Base-by-base conservation (phyloP, 2,329 filamentous ascomycete genomes). In the Cyanodermella asteris region DNA sequence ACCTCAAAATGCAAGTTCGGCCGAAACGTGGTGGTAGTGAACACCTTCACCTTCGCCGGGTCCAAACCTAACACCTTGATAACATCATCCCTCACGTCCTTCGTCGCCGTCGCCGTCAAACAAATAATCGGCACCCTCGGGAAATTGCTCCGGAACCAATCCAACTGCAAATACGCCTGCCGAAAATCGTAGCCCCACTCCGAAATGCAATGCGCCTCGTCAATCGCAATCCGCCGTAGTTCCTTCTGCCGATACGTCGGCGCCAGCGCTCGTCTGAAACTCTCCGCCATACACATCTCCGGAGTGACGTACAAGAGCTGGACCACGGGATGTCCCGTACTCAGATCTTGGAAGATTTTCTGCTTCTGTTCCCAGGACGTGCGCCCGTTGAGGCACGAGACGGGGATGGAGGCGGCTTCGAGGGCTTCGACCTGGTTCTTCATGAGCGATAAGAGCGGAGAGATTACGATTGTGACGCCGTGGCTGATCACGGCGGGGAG, bases 111-210 rank as follows among this genome's bases (percentile, higher is more conserved):
- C 0, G 84, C 84, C 0, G 84, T 94, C 9, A 91, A 63, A 34
- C 81, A 91, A 47, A 87, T 91, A 32, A 94, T 74, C 4, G 84
- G 82, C 1, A 93, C 77, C 28, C 75, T 63, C 0, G 81, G 77
- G 35, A 87, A 81, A 5, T 69, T 69, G 24, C 67, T 60, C 36
- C 76, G 72, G 53, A 94, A 87, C 69, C 78, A 93, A 3, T 66
- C 72, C 5, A 94, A 60, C 12, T 73, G 65, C 42, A 87, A 81
- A 49, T 91, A 94, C 29, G 81, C 76, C 18, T 72, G 76, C n/a
- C 84, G 73, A 44, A 94, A 94, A 46, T 94, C 84, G 45, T 94
- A 82, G 2, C 84, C 84, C 84, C 84, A 93, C 68, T 93, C 82
- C 13, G 78, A 91, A 37, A 94, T 91, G 46, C 84, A 94, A 46